Base-by-base conservation (phyloP, 352 stramenopile species). In the Pythium dissotocum region DNA sequence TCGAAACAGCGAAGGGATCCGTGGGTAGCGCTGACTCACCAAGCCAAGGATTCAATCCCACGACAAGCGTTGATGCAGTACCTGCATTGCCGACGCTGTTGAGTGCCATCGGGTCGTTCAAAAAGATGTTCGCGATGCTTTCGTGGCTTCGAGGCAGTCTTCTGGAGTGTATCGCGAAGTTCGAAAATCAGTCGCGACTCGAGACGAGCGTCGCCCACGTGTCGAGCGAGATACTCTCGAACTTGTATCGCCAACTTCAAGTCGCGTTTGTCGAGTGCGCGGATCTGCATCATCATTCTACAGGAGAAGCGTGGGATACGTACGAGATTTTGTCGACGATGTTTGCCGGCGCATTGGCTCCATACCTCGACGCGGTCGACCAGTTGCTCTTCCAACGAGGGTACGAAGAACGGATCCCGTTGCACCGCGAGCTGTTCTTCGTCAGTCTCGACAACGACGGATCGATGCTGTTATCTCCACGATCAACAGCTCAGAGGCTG, bases 381-480 rank as follows among this genome's bases (percentile, higher is more conserved):
- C 57, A 59, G 16, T 77, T 77, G 67, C 14, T 92, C 4, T 92
- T 90, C 53, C 71, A 85, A 40, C 69, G 67, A 56, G 68, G 78
- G 0, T 73, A 83, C 57, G 66, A 74, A 26, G 72, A 86, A 0
- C 71, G 67, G 9, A 77, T 88, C 51, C 66, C 40, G 35, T 52
- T 88, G 35, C 71, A 83, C 56, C 56, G 66, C 4, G 84, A 92
- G 42, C 60, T 88, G 28, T 90, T 90, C 65, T 92, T 90, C 24
- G 46, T 62, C 24, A 7, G 49, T 21, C 13, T 35, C 9, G 36
- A 35, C 2, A 32, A 13, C 7, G 30, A 49, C 36, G 13, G 49
- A 36, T 60, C 13, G 72, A 60, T 9, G 60, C 26, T 66, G 51
- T 8, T 56, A 52, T 75, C 72, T 40, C 69, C 72, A 33, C 16